These are phyloP conservation scores for Symmetrospora coprosmae DNA, from an alignment of 768 basidiomycete species.

Conservation along the genomic window DNA sequence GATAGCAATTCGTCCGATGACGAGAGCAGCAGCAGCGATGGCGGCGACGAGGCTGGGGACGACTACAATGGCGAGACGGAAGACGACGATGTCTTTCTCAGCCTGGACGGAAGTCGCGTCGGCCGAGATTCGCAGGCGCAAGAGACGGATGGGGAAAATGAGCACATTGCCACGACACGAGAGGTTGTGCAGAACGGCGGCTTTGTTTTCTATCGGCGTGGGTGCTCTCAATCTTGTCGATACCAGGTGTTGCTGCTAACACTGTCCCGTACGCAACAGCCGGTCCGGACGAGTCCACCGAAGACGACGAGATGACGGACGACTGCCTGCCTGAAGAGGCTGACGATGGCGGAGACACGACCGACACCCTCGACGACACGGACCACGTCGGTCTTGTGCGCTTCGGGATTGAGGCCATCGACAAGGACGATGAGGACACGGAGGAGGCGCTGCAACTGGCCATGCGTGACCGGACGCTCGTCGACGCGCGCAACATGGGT, in stretches of 20 bases:
- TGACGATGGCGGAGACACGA: conserved; percentile 26
- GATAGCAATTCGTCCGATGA: conserved; percentile 2
- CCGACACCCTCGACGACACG: conserved; percentile 26
- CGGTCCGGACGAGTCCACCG: conserved; percentile 17
- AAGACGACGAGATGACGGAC: not conserved
- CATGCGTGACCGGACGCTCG: conserved; percentile 15
- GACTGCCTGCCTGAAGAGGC: conserved; percentile 5
- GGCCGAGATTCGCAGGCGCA: too few relatives aligned
- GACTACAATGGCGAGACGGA: too few relatives aligned
- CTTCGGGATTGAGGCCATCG: conserved; percentile 27
- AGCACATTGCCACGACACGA: not conserved
- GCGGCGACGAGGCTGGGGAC: not conserved
- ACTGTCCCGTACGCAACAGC: too few relatives aligned
- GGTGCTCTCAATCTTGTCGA: not conserved
- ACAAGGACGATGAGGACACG: conserved; percentile 26
- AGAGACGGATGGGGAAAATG: conserved; percentile 7
- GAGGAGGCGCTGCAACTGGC: conserved; percentile 20
- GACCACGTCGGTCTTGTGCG: conserved; percentile 28
- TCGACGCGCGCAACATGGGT: conserved; percentile 16
- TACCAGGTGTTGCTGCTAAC: too few relatives aligned
- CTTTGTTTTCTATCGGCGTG: conserved; percentile 13
- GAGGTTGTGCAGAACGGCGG: conserved; percentile 18
- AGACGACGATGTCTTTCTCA: not conserved
- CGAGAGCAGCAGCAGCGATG: conserved; percentile 1
- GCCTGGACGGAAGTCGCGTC: too few relatives aligned